phyloP scores from a whole-genome alignment of 2,329 filamentous ascomycete species.

The Aspergillus sp. region DNA sequence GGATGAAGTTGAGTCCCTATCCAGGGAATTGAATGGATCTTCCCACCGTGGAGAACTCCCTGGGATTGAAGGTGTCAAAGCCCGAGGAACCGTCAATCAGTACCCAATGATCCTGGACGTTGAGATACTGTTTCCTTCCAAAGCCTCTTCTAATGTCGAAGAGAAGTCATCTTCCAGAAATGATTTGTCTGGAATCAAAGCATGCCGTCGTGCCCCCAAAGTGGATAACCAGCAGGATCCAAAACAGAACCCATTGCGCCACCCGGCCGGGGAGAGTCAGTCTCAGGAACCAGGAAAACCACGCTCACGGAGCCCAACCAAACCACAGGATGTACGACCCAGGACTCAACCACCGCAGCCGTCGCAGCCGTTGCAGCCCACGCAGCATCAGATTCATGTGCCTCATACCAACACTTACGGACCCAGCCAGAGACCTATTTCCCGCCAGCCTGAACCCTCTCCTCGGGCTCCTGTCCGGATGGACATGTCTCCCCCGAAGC shows the following conservation, averaged over 20 bases:
- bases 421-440: constrained; percentile 1
- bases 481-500: background rate
- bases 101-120: constrained; percentile 47
- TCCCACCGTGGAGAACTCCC: constrained; percentile 36
- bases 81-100: constrained; percentile 50
- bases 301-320: constrained; percentile 3
- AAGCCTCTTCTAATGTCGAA: constrained; percentile 21
- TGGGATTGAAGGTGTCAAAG: constrained; percentile 37
- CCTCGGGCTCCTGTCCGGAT: background rate
- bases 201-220: constrained; percentile 34
- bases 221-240: constrained; percentile 24
- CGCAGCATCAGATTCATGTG: background rate
- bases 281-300: constrained; percentile 10
- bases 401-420: background rate
- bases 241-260: constrained; percentile 24
- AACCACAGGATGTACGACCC: constrained; percentile 9
- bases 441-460: constrained; percentile 6
- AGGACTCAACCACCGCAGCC: background rate
- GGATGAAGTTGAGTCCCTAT: constrained; percentile 48
- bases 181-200: constrained; percentile 34
- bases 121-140: constrained; percentile 19
- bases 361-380: background rate
- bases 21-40: constrained; percentile 44
- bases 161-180: constrained; percentile 25
- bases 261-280: constrained; percentile 13